phyloP scores from a whole-genome alignment of 495 filamentous ascomycete genomes.

The Penicillium salamii region DNA sequence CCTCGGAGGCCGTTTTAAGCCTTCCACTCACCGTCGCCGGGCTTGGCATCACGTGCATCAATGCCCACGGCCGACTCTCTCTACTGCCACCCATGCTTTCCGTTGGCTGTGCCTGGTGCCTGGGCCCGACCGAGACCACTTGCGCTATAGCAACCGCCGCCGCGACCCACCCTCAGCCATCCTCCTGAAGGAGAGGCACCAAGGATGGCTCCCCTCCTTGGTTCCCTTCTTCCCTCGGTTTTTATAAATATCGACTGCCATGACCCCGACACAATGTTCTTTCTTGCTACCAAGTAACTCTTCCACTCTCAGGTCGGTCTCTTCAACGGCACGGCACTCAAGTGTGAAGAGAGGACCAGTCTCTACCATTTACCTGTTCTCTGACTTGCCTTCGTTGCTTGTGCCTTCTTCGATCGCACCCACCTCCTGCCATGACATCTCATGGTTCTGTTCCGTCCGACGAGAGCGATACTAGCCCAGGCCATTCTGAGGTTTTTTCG shows the following conservation, averaged over 20 bases:
- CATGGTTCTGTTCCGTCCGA: constrained; percentile 3
- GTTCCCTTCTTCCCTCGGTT: constrained; percentile 5
- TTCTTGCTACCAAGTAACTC: constrained; percentile 11
- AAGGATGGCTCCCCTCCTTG: constrained; percentile 6
- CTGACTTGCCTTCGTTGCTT: constrained; percentile 6
- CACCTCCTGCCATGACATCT: constrained; percentile 3
- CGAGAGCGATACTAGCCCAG: constrained; percentile 13
- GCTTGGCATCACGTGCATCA: constrained; percentile 17
- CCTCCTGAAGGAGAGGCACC: constrained; percentile 3
- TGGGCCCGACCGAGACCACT: constrained; percentile 4
- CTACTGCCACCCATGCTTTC: constrained; percentile 10
- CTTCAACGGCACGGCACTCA: constrained; percentile 6
- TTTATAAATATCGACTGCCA: constrained; percentile 15
- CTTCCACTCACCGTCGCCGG: constrained; percentile 11
- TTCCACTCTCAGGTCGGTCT: constrained; percentile 5
- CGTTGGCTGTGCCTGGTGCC: constrained; percentile 16
- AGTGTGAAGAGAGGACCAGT: constrained; percentile 8
- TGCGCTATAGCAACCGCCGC: background rate
- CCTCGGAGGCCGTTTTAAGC: constrained; percentile 18
- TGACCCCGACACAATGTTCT: constrained; percentile 1
- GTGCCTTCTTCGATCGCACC: constrained; percentile 3
- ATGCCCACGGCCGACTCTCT: constrained; percentile 8
- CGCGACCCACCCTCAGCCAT: background rate
- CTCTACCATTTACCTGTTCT: constrained; percentile 7
- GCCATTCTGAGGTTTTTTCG: constrained; percentile 9